Conservation (phyloP, 306 rosid genomes). For the Prinsepia uniflora region DNA sequence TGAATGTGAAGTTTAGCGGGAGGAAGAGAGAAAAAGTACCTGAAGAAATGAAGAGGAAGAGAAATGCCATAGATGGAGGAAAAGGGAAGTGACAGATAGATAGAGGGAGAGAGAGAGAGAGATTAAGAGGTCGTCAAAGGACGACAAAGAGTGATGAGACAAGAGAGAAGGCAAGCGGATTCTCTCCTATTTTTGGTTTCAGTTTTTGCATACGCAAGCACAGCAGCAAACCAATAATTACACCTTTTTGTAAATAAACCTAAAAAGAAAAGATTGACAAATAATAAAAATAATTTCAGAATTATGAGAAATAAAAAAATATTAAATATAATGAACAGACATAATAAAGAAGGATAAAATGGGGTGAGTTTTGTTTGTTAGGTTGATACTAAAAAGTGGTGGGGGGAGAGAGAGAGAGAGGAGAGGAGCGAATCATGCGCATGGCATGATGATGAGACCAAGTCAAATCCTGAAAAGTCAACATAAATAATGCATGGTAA, state of each 20-base stretch:
- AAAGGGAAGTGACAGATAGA: constrained; percentile 14
- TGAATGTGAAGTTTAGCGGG: constrained; percentile 1
- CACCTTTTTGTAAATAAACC: no score
- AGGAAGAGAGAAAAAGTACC: constrained; percentile 39
- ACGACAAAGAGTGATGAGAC: constrained; percentile 30
- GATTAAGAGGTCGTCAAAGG: constrained; percentile 31
- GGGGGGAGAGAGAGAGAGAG: no score
- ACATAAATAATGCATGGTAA: not conserved
- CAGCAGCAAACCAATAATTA: constrained; percentile 1
- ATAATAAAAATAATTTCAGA: not conserved
- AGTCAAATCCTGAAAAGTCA: not conserved
- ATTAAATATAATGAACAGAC: not conserved
- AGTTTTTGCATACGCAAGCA: constrained; percentile 30
- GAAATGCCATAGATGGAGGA: constrained; percentile 30
- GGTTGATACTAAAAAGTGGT: not conserved
- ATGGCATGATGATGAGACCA: not conserved
- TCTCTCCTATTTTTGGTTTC: constrained; percentile 32
- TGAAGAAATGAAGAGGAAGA: constrained; percentile 18
- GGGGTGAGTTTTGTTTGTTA: not conserved
- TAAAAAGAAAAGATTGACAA: not conserved
- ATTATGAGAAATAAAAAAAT: not conserved
- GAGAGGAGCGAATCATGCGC: not conserved
- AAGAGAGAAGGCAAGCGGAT: constrained; percentile 23
- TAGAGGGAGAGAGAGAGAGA: constrained; percentile 9
- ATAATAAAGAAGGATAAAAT: not conserved